Percentiles rank a stretch among this genome's conserved stretches.
Conservation (phyloP, 2,329 filamentous ascomycete species). For the Raffaelea deltoideospora region DNA sequence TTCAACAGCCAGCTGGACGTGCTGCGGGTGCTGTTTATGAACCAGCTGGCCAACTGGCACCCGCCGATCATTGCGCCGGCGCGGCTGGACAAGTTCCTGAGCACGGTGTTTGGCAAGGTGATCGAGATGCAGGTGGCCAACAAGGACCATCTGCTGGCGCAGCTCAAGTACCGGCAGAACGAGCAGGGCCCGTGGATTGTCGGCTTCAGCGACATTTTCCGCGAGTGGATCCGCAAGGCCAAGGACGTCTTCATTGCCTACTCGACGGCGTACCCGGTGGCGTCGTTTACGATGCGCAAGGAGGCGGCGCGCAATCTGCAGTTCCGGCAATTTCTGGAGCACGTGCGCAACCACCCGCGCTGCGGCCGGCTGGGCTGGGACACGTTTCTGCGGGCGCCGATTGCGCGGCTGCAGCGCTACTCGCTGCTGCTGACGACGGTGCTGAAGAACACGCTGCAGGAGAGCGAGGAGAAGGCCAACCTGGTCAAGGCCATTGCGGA, state of each 20-base stretch:
- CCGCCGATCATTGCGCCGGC: slow-evolving; percentile 71
- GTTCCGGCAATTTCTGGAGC: slow-evolving; percentile 75
- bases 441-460: slow-evolving; percentile 65
- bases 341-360: slow-evolving; percentile 60
- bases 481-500: slow-evolving; percentile 75
- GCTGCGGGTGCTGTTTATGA: slow-evolving; percentile 69
- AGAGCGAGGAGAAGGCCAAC: slow-evolving; percentile 82
- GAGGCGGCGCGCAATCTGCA: slow-evolving; percentile 74
- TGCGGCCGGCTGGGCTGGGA: slow-evolving; percentile 84
- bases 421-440: slow-evolving; percentile 70
- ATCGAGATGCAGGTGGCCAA: slow-evolving; percentile 83
- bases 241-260: slow-evolving; percentile 83
- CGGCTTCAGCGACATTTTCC: slow-evolving; percentile 92
- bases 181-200: slow-evolving; percentile 91
- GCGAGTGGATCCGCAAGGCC: slow-evolving; percentile 96
- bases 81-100: slow-evolving; percentile 64
- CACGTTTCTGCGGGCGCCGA: slow-evolving; percentile 83
- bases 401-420: slow-evolving; percentile 85
- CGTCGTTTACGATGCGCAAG: slow-evolving; percentile 67
- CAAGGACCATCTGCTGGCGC: slow-evolving; percentile 79
- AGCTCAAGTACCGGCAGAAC: slow-evolving; percentile 91
- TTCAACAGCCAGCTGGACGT: slow-evolving; percentile 86
- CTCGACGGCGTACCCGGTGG: slow-evolving; percentile 72
- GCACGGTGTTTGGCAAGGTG: slow-evolving; percentile 78
- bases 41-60: slow-evolving; percentile 56